Evolutionary conservation across 306 rosid species (phyloP).

Genomic region (Adenanthera pavonina): DNA sequence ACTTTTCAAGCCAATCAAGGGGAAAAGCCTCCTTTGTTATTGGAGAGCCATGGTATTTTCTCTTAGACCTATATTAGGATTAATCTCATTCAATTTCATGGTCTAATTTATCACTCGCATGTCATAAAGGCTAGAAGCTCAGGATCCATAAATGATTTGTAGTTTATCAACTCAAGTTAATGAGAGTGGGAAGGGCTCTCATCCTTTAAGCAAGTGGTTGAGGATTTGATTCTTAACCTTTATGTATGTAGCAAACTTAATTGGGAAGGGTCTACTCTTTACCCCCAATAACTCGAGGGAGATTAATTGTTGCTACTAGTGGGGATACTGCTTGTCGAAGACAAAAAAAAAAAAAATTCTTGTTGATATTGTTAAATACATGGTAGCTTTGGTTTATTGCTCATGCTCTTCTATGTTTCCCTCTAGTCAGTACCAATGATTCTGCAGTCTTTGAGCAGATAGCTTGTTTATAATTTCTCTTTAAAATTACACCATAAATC

Average conservation of each 20-base stretch:
- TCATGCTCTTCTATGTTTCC: neutral
- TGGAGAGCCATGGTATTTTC: conserved; percentile 84
- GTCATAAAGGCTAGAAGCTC: neutral
- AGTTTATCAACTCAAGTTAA: neutral
- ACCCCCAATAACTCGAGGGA: no score
- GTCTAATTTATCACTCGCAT: conserved; percentile 23
- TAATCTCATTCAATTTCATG: conserved; percentile 7
- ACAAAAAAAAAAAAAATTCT: neutral
- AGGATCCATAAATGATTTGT: conserved; percentile 3
- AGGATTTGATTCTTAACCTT: no score
- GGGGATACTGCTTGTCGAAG: no score
- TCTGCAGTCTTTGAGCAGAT: neutral
- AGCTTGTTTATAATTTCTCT: conserved; percentile 16
- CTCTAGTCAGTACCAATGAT: neutral
- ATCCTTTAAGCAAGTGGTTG: no score
- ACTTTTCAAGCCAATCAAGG: conserved; percentile 60
- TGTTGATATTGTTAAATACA: neutral
- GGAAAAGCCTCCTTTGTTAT: conserved; percentile 87
- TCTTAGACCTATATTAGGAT: conserved; percentile 7
- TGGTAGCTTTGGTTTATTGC: conserved; percentile 3
- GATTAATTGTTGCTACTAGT: no score
- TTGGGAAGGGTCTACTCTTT: no score
- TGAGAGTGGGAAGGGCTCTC: no score
- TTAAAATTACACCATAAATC: neutral
- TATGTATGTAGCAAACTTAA: no score